Evolutionary conservation across 1,284 basidiomycete genomes (phyloP), one percentile per base, ranked within the genome.

Genomic region (Leccinum huronense): DNA sequence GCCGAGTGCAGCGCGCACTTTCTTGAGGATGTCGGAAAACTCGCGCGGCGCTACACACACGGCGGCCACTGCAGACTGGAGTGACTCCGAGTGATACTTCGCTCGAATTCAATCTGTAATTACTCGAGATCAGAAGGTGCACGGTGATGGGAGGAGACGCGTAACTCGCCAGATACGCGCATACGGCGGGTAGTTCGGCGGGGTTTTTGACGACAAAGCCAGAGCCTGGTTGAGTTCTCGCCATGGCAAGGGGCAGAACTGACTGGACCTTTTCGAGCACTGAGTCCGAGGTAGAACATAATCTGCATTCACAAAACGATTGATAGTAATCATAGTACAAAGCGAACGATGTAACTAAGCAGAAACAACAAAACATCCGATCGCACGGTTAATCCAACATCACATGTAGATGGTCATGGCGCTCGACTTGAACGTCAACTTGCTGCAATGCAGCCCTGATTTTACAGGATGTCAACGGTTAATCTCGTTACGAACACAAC

Each of bases 161-260:
- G 48, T 51, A 23, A 75, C 73, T 66, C 4, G 75, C 73, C 5
- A 75, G 58, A 61, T 75, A 75, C 34, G 75, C 74, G 63, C 74
- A 76, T 23, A 75, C 58, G 5, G 74, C 68, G 3, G 73, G 71
- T 7, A 75, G 66, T 14, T 65, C 70, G 42, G 63, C 62, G 3
- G 70, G 64, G 63, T 51, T 51, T 51, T 71, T 73, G 40, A 71
- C 63, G 27, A 65, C 63, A 51, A 74, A 75, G 0, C 75, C 76
- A 14, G 73, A 68, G 9, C 74, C 75, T 11, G 58, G 70, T 51
- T 68, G 65, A 11, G 71, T 77, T 23, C 62, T 74, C 57, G 70
- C 63, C 19, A 53, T 64, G 3, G 66, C 72, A 7, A 77, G 66
- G 9, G 59, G 58, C 1, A 76, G 33, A n/a, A 76, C 13, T 11